Conservation (phyloP, 73 alveolate genomes). For the Tetrahymena elliotti region DNA sequence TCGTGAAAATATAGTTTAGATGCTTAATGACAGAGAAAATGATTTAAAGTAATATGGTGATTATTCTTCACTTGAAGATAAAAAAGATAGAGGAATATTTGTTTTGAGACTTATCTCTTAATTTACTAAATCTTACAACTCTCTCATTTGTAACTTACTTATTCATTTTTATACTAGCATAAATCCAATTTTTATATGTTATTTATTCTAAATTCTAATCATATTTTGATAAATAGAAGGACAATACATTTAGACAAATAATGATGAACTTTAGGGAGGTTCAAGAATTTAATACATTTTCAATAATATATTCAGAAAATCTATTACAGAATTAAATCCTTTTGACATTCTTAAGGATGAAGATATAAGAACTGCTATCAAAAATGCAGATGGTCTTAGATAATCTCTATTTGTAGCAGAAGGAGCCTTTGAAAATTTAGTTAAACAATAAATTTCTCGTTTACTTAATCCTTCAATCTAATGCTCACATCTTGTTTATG, state of each 20-base stretch:
- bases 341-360: slow-evolving; percentile 55
- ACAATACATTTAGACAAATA: slow-evolving; percentile 40
- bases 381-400: slow-evolving; percentile 72
- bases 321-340: slow-evolving; percentile 60
- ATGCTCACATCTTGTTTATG: slow-evolving; percentile 63
- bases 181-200: not conserved
- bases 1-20: slow-evolving; percentile 30
- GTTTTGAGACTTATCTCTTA: slow-evolving; percentile 10
- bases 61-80: slow-evolving; percentile 12
- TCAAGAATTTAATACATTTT: slow-evolving; percentile 61
- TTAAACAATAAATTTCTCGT: slow-evolving; percentile 70
- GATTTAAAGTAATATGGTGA: slow-evolving; percentile 28
- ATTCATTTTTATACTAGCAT: not conserved
- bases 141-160: not conserved
- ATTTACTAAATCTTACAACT: slow-evolving; percentile 12
- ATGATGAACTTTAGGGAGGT: slow-evolving; percentile 67
- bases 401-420: slow-evolving; percentile 85
- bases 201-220: too few species aligned
- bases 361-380: slow-evolving; percentile 70
- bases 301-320: slow-evolving; percentile 43
- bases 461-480: slow-evolving; percentile 72
- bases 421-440: slow-evolving; percentile 84
- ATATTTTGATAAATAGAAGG: slow-evolving; percentile 65
- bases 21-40: not conserved
- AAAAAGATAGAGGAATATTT: not conserved